These are phyloP conservation scores for Umbelopsis sp. DNA, from an alignment of 192 early-diverging fungal genomes.

Conservation along the genomic window DNA sequence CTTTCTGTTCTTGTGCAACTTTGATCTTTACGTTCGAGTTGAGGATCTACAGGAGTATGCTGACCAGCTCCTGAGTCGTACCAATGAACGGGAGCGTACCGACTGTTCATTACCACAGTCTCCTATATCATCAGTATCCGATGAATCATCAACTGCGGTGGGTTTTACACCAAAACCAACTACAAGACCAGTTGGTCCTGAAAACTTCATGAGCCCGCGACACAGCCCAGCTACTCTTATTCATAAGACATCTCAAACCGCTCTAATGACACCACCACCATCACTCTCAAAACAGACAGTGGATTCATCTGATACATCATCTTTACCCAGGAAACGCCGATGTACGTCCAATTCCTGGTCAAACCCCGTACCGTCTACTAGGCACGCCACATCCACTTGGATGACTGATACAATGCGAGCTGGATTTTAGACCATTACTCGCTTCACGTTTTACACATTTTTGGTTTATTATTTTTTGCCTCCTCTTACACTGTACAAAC, in stretches of 20 bases:
- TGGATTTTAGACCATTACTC: conserved; percentile 3
- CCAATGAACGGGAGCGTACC: conserved; percentile 7
- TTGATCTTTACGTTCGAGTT: conserved; percentile 66
- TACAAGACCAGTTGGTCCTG: not conserved
- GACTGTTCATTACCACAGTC: conserved; percentile 3
- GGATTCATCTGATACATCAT: not conserved
- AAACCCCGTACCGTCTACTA: not conserved
- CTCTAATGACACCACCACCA: not conserved
- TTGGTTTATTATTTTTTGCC: not conserved
- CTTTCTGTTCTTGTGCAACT: conserved; percentile 70
- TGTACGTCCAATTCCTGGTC: not conserved
- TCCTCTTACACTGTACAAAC: no score
- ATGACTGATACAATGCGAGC: conserved; percentile 4
- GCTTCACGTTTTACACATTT: not conserved
- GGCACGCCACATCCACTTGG: not conserved
- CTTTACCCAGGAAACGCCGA: not conserved
- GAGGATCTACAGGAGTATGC: conserved; percentile 65
- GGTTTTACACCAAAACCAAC: not conserved
- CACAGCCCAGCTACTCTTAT: not conserved
- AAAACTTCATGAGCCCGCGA: conserved; percentile 1
- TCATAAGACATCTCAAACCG: not conserved
- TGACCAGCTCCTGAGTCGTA: conserved; percentile 58
- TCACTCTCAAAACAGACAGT: not conserved
- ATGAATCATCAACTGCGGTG: not conserved
- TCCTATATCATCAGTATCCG: not conserved